Evolutionary conservation across 495 filamentous ascomycete genomes (phyloP).

Genomic region (Aspergillus kassunensis): DNA sequence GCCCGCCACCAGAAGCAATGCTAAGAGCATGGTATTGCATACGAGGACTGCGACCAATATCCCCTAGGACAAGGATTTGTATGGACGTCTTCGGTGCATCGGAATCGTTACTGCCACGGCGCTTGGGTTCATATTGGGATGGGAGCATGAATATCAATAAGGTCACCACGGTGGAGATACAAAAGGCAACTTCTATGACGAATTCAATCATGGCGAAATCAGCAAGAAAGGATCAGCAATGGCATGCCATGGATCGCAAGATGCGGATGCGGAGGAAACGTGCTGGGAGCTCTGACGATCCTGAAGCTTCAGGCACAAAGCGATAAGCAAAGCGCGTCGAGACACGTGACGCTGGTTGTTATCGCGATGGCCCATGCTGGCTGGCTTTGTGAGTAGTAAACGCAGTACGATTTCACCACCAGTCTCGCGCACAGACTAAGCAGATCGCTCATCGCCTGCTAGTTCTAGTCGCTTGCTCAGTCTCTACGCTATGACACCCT

Average conservation of each 20-base stretch:
- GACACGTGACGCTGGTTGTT: slow-evolving; percentile 14
- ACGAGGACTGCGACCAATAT: slow-evolving; percentile 91
- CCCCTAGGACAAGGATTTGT: slow-evolving; percentile 93
- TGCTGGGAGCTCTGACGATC: no score
- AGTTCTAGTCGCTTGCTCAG: no score
- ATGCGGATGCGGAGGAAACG: not conserved
- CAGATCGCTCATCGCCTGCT: no score
- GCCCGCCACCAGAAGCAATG: slow-evolving; percentile 75
- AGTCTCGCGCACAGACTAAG: not conserved
- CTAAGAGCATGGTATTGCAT: slow-evolving; percentile 99
- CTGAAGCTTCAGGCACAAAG: not conserved
- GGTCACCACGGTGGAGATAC: slow-evolving; percentile 46
- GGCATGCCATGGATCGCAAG: not conserved
- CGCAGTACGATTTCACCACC: no score
- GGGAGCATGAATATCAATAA: slow-evolving; percentile 49
- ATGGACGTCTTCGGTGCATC: slow-evolving; percentile 40
- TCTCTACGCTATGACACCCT: slow-evolving; percentile 19
- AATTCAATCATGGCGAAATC: slow-evolving; percentile 37
- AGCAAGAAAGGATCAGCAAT: not conserved
- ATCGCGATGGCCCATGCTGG: no score
- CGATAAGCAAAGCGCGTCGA: slow-evolving; percentile 12
- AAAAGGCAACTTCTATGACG: slow-evolving; percentile 42
- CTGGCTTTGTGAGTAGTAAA: no score
- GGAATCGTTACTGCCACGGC: slow-evolving; percentile 7
- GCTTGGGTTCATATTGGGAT: slow-evolving; percentile 41